These are phyloP conservation scores for Alternaria novae-zelandiae DNA, from an alignment of 2,329 filamentous ascomycete genomes.

Conservation along the genomic window DNA sequence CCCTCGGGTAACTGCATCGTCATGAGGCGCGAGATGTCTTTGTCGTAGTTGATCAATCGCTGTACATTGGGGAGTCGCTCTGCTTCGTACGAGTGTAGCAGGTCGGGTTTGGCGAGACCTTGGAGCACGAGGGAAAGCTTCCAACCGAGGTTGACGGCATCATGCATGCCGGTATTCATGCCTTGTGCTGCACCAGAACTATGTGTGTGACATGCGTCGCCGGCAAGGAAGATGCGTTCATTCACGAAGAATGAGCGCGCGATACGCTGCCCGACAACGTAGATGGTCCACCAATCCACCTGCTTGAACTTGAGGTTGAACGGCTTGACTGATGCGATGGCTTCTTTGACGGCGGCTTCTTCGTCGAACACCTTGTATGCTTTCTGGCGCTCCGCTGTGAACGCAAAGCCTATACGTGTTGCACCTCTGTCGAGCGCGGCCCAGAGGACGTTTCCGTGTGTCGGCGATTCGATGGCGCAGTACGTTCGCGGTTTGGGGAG, in stretches of 20 bases:
- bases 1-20: slow-evolving; percentile 43
- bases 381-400: slow-evolving; percentile 52
- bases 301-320: slow-evolving; percentile 49
- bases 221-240: slow-evolving; percentile 60
- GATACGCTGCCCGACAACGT: slow-evolving; percentile 53
- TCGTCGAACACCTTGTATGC: slow-evolving; percentile 46
- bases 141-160: neutral
- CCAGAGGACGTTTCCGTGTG: slow-evolving; percentile 64
- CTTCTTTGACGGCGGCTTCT: slow-evolving; percentile 48
- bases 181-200: neutral
- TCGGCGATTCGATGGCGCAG: slow-evolving; percentile 58
- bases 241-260: slow-evolving; percentile 41
- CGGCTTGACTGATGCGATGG: slow-evolving; percentile 49
- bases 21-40: slow-evolving; percentile 44
- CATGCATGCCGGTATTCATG: neutral
- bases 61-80: slow-evolving; percentile 50
- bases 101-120: neutral
- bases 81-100: neutral
- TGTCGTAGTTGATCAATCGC: slow-evolving; percentile 49
- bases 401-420: slow-evolving; percentile 62
- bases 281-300: slow-evolving; percentile 55
- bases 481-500: slow-evolving; percentile 57
- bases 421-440: slow-evolving; percentile 60
- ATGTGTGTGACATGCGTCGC: slow-evolving; percentile 52
- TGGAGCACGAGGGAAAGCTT: neutral